phyloP scores from a whole-genome alignment of 805 yeast genomes.

The Komagataella kurtzmanii region DNA sequence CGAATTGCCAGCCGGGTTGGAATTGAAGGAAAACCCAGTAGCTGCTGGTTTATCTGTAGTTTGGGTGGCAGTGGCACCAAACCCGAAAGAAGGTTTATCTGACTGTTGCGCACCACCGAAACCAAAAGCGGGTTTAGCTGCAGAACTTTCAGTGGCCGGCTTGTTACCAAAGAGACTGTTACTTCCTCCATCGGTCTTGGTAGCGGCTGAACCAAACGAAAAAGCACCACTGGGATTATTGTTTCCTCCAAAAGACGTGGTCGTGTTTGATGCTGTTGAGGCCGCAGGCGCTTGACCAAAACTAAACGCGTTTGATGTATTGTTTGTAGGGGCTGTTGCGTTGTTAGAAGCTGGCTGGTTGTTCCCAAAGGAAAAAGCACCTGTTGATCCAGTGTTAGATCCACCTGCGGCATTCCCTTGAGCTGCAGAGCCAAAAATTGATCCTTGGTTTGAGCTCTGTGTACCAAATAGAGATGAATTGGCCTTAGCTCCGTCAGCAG shows the following conservation, averaged over 20 bases:
- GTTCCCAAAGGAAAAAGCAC: background rate
- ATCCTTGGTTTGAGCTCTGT: background rate
- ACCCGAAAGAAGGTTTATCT: background rate
- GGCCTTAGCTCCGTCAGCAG: background rate
- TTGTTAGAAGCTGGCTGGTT: background rate
- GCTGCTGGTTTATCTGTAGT: conserved; percentile 1
- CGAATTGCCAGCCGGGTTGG: conserved; percentile 3
- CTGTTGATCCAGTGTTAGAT: background rate
- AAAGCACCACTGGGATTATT: background rate
- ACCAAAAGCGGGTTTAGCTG: background rate
- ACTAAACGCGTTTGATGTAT: background rate
- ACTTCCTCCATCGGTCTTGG: background rate
- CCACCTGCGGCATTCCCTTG: background rate
- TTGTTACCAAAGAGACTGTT: background rate
- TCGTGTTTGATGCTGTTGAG: conserved; percentile 4
- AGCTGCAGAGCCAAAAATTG: background rate
- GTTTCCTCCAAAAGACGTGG: conserved; percentile 6
- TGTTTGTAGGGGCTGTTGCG: background rate
- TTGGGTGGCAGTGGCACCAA: background rate
- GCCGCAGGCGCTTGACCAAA: conserved; percentile 2
- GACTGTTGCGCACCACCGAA: background rate
- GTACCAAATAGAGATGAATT: background rate
- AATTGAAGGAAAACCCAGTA: conserved; percentile 4
- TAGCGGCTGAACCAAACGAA: background rate
- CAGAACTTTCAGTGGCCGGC: background rate